These are phyloP conservation scores for Cyamopsis tetragonoloba DNA, from an alignment of 306 rosid species.

Conservation along the genomic window DNA sequence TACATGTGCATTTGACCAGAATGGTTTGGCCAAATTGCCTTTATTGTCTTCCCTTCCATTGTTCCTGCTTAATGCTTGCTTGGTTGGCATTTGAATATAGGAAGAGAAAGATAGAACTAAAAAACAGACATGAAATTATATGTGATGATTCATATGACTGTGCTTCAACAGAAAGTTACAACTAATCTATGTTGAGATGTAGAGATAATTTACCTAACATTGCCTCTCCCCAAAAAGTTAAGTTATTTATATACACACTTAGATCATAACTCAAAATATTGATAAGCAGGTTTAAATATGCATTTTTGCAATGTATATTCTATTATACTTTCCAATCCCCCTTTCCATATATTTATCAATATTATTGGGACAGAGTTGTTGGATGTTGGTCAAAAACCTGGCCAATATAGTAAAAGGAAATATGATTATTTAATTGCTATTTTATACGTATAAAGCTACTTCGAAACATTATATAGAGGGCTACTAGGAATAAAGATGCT, in stretches of 20 bases:
- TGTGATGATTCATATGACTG: too few relatives aligned
- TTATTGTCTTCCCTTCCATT: background rate
- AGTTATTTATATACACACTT: too few relatives aligned
- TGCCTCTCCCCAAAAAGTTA: too few relatives aligned
- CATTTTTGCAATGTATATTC: background rate
- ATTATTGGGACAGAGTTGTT: constrained; percentile 19
- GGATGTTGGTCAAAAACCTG: constrained; percentile 3
- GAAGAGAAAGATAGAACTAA: too few relatives aligned
- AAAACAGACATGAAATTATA: too few relatives aligned
- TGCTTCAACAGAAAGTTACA: too few relatives aligned
- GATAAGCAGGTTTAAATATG: too few relatives aligned
- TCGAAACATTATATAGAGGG: background rate
- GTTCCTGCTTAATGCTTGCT: constrained; percentile 4
- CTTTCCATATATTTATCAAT: background rate
- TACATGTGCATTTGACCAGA: background rate
- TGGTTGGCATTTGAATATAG: constrained; percentile 13
- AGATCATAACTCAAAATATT: too few relatives aligned
- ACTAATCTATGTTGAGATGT: too few relatives aligned
- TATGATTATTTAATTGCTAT: background rate
- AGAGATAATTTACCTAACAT: too few relatives aligned
- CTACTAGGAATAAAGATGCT: background rate
- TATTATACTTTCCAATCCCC: background rate
- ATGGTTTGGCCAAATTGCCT: constrained; percentile 27
- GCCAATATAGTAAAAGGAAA: background rate
- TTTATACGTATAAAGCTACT: background rate